Evolutionary conservation across 2,329 filamentous ascomycete genomes (phyloP).

Genomic region (Fusarium tjaetaba): DNA sequence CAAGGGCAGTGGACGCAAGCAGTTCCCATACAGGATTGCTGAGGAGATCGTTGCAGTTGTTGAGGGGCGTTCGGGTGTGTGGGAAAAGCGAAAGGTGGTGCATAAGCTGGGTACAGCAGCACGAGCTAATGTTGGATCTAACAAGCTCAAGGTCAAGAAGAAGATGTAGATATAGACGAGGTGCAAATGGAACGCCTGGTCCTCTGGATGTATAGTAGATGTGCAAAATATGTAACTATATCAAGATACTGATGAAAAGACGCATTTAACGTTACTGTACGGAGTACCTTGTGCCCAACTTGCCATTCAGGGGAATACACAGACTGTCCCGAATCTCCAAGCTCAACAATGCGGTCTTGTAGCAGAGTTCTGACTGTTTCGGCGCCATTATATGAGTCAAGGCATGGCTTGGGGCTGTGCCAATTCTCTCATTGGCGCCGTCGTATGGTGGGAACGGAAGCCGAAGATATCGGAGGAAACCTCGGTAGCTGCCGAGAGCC

Average conservation of each 20-base stretch:
- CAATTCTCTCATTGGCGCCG: constrained; percentile 17
- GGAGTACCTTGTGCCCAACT: not conserved
- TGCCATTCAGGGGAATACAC: not conserved
- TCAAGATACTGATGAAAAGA: constrained; percentile 42
- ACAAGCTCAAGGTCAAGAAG: constrained; percentile 51
- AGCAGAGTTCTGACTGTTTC: not conserved
- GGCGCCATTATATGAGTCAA: not conserved
- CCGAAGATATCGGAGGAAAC: constrained; percentile 22
- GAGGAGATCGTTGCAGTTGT: constrained; percentile 89
- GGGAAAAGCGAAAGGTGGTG: constrained; percentile 80
- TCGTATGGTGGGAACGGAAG: constrained; percentile 1
- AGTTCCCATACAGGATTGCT: constrained; percentile 81
- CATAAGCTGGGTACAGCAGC: constrained; percentile 85
- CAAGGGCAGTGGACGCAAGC: constrained; percentile 74
- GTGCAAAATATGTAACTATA: constrained; percentile 47
- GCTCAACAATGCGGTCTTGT: not conserved
- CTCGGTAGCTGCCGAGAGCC: constrained; percentile 25
- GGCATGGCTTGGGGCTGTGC: constrained; percentile 12
- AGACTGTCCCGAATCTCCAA: not conserved
- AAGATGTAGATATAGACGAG: constrained; percentile 44
- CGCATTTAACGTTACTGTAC: constrained; percentile 7
- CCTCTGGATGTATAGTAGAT: constrained; percentile 43
- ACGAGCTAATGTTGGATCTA: constrained; percentile 74
- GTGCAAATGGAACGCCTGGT: not conserved
- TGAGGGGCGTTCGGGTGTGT: constrained; percentile 84